A percentile compares a stretch with the other conserved stretches of the same genome.
phyloP scores from a whole-genome alignment of 768 basidiomycete species.

The Rhizopogon vulgaris region DNA sequence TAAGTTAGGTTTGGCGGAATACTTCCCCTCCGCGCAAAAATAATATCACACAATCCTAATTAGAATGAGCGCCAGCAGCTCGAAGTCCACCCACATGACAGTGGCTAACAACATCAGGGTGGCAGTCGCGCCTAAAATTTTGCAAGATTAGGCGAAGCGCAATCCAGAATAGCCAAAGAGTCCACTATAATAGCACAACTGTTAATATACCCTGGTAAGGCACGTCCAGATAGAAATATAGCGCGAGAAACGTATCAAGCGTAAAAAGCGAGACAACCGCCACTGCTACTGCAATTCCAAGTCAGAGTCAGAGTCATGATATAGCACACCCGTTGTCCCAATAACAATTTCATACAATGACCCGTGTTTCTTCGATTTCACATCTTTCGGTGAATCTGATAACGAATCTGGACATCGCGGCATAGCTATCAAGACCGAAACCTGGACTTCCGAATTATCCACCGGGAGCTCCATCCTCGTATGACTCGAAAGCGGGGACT shows the following conservation, averaged over 20 bases:
- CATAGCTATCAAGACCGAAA: constrained; percentile 25
- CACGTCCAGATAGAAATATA: constrained; percentile 2
- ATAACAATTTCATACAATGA: constrained; percentile 18
- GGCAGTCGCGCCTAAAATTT: background rate
- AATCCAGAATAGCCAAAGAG: background rate
- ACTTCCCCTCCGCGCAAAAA: background rate
- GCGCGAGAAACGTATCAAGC: constrained; percentile 9
- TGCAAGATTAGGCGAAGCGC: background rate
- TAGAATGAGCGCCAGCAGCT: background rate
- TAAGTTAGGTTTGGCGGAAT: background rate
- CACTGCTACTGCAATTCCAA: constrained; percentile 8
- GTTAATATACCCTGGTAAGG: constrained; percentile 3
- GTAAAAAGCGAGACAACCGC: background rate
- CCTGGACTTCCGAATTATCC: constrained; percentile 17
- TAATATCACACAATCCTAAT: background rate
- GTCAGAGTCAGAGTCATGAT: constrained; percentile 2
- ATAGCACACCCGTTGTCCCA: constrained; percentile 19
- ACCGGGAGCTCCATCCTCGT: constrained; percentile 2
- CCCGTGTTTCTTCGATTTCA: background rate
- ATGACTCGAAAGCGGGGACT: background rate
- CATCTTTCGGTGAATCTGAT: background rate
- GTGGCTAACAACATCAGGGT: background rate
- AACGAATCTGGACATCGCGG: constrained; percentile 10
- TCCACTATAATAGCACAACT: constrained; percentile 1
- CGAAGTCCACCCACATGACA: background rate